These are phyloP conservation scores for Carex kokanica DNA, from an alignment of 176 grass and related monocot genomes.

Conservation along the genomic window DNA sequence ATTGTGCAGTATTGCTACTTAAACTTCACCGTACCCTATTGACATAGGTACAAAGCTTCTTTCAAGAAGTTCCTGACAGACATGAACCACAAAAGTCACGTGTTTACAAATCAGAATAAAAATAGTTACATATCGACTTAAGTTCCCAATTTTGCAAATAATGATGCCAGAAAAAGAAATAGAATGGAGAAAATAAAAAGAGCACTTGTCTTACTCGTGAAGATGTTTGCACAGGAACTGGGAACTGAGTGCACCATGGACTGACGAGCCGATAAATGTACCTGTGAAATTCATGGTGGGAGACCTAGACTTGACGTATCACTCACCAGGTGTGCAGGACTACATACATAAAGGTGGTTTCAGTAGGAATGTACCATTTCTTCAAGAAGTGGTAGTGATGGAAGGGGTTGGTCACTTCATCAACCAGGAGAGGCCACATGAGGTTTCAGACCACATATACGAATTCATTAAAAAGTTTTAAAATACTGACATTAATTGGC, in stretches of 20 bases:
- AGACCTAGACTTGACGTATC: slow-evolving; percentile 57
- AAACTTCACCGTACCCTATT: background rate
- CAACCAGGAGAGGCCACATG: slow-evolving; percentile 67
- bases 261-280: slow-evolving; percentile 45
- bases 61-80: background rate
- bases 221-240: slow-evolving; percentile 47
- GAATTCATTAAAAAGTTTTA: slow-evolving; percentile 64
- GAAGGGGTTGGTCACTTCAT: slow-evolving; percentile 67
- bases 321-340: slow-evolving; percentile 43
- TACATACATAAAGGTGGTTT: slow-evolving; percentile 70
- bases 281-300: slow-evolving; percentile 73
- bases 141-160: background rate
- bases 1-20: background rate
- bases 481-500: slow-evolving; percentile 1
- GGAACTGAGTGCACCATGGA: slow-evolving; percentile 76
- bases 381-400: slow-evolving; percentile 67
- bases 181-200: background rate
- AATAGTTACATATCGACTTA: background rate
- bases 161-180: background rate
- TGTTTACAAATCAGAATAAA: too few species aligned
- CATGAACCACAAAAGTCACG: background rate
- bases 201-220: background rate
- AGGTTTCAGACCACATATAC: slow-evolving; percentile 70
- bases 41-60: background rate
- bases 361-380: slow-evolving; percentile 50